A percentile compares a stretch with the other conserved stretches of the same genome.
These are phyloP conservation scores for Quercus phellos DNA, from an alignment of 331 rosid species.

Conservation along the genomic window DNA sequence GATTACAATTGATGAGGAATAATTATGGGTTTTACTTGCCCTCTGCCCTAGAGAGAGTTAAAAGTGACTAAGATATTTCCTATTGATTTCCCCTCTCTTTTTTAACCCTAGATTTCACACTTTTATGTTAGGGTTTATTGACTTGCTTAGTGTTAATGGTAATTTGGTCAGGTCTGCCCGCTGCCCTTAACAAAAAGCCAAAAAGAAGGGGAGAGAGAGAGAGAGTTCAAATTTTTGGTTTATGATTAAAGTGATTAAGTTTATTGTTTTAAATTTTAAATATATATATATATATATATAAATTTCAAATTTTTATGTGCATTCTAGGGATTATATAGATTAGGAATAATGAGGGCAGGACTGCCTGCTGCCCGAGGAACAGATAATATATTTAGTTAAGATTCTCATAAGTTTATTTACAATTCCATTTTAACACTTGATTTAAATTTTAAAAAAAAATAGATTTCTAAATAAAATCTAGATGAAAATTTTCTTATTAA, in stretches of 20 bases:
- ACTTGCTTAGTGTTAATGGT: background rate
- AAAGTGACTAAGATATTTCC: background rate
- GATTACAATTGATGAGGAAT: background rate
- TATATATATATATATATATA: background rate
- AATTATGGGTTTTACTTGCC: background rate
- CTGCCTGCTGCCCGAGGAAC: conserved; percentile 30
- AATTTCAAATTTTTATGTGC: conserved; percentile 7
- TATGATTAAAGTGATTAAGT: background rate
- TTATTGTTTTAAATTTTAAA: background rate
- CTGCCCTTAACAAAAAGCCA: conserved; percentile 17
- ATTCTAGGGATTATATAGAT: conserved; percentile 19
- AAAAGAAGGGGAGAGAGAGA: conserved; percentile 14
- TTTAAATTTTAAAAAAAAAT: too few relatives aligned
- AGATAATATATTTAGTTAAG: conserved; percentile 39
- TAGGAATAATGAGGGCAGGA: conserved; percentile 8
- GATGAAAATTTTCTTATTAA: too few relatives aligned
- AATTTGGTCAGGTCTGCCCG: conserved; percentile 49
- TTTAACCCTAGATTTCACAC: background rate
- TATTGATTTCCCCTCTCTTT: background rate
- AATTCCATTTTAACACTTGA: background rate
- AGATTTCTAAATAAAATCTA: too few relatives aligned
- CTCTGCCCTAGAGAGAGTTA: background rate
- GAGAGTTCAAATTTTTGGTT: conserved; percentile 8
- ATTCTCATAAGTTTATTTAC: conserved; percentile 24
- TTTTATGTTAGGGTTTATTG: background rate